Percentiles rank a stretch among this genome's conserved stretches.
These are phyloP conservation scores for Phytophthora cajani DNA, from an alignment of 352 stramenopile genomes.

Conservation along the genomic window DNA sequence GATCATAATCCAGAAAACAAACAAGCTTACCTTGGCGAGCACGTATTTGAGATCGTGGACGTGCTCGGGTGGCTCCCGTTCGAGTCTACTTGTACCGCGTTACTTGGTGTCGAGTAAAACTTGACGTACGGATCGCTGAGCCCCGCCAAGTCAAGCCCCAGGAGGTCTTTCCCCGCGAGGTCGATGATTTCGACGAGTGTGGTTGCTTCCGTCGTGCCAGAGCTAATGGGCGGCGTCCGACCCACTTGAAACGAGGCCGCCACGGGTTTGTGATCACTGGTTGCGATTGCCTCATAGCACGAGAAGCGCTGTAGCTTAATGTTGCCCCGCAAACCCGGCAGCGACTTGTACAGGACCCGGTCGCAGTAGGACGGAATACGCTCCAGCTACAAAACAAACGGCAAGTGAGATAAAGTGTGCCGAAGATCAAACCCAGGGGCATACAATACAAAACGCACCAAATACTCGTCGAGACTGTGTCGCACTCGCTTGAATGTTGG, in stretches of 20 bases:
- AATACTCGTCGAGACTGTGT: constrained; percentile 43
- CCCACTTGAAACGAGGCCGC: constrained; percentile 61
- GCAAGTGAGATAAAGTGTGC: constrained; percentile 2
- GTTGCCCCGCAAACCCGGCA: constrained; percentile 58
- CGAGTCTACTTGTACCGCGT: constrained; percentile 56
- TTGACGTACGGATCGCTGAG: constrained; percentile 87
- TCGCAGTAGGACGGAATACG: constrained; percentile 88
- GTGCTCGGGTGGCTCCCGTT: constrained; percentile 63
- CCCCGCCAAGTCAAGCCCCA: constrained; percentile 80
- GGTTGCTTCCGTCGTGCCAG: constrained; percentile 34
- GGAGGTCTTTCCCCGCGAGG: constrained; percentile 60
- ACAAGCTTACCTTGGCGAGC: constrained; percentile 61
- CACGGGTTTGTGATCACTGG: constrained; percentile 89
- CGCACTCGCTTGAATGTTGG: constrained; percentile 88
- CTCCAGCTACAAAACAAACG: constrained; percentile 46
- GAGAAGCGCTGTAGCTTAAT: constrained; percentile 69
- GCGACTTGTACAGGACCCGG: constrained; percentile 82
- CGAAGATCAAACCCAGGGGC: background rate
- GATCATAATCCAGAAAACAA: background rate
- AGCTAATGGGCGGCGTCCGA: constrained; percentile 35
- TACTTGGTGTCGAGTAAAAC: constrained; percentile 71
- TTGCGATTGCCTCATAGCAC: constrained; percentile 67
- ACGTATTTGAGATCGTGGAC: constrained; percentile 65
- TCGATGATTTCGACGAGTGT: constrained; percentile 71
- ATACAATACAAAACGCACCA: constrained; percentile 23